These are phyloP conservation scores for Microcos paniculata DNA, from an alignment of 345 rosid genomes.

Conservation along the genomic window DNA sequence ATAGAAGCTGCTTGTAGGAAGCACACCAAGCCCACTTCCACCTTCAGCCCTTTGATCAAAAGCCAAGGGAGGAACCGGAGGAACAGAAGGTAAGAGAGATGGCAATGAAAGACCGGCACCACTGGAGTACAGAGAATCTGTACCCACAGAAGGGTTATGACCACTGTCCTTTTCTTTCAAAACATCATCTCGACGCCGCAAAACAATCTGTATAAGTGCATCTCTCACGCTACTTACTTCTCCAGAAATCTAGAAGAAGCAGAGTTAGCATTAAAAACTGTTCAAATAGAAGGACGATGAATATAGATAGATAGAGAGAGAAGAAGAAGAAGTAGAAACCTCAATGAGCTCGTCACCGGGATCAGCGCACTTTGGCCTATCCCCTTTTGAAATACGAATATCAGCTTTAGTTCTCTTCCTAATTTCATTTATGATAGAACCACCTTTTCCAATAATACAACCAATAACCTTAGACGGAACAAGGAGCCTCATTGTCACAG, in stretches of 20 bases:
- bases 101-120: conserved; percentile 53
- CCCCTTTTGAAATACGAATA: conserved; percentile 75
- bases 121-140: conserved; percentile 60
- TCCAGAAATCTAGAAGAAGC: conserved; percentile 57
- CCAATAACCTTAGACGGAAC: conserved; percentile 91
- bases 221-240: conserved; percentile 75
- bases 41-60: conserved; percentile 77
- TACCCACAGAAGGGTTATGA: conserved; percentile 46
- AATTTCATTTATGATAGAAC: conserved; percentile 87
- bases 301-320: not conserved
- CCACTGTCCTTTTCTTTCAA: conserved; percentile 64
- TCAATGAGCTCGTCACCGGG: conserved; percentile 77
- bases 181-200: conserved; percentile 90
- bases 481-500: conserved; percentile 63
- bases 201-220: conserved; percentile 83
- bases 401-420: conserved; percentile 83
- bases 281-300: conserved; percentile 13
- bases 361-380: conserved; percentile 70
- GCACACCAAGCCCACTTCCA: conserved; percentile 57
- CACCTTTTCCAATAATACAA: conserved; percentile 90
- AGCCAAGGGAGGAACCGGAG: conserved; percentile 60
- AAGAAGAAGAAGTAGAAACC: conserved; percentile 40
- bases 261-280: conserved; percentile 16
- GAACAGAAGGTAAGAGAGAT: conserved; percentile 67
- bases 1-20: conserved; percentile 68